Percentiles rank a stretch among this genome's conserved stretches.
Evolutionary conservation across 2,329 filamentous ascomycete species (phyloP).

Genomic region (Fusarium oxysporum): DNA sequence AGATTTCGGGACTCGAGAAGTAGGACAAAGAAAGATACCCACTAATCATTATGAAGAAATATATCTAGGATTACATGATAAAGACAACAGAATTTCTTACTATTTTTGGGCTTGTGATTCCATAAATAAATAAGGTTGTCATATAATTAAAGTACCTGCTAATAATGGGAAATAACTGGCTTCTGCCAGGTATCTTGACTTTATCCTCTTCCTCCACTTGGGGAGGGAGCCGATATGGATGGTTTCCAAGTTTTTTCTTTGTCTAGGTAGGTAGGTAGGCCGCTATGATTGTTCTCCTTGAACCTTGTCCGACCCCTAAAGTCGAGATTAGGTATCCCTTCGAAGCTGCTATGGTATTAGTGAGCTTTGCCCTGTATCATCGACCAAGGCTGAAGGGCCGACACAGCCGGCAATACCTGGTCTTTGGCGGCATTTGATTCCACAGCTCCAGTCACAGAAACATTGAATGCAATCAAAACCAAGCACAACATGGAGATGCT

Average conservation of each 20-base stretch:
- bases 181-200: neutral
- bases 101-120: neutral
- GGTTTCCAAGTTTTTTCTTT: neutral
- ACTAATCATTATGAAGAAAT: neutral
- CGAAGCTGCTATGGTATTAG: neutral
- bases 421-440: slow-evolving; percentile 14
- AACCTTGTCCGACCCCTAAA: neutral
- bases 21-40: neutral
- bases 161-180: neutral
- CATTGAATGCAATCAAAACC: neutral
- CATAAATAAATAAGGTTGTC: neutral
- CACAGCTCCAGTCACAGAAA: neutral
- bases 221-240: neutral
- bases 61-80: neutral
- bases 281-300: neutral
- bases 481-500: neutral
- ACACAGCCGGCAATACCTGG: slow-evolving; percentile 25
- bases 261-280: neutral
- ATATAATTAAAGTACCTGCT: neutral
- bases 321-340: neutral
- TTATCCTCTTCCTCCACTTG: neutral
- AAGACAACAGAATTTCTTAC: neutral
- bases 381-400: slow-evolving; percentile 13
- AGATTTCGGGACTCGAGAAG: neutral
- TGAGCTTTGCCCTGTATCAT: slow-evolving; percentile 13